phyloP scores from a whole-genome alignment of 345 rosid genomes.

The Toxicodendron radicans region DNA sequence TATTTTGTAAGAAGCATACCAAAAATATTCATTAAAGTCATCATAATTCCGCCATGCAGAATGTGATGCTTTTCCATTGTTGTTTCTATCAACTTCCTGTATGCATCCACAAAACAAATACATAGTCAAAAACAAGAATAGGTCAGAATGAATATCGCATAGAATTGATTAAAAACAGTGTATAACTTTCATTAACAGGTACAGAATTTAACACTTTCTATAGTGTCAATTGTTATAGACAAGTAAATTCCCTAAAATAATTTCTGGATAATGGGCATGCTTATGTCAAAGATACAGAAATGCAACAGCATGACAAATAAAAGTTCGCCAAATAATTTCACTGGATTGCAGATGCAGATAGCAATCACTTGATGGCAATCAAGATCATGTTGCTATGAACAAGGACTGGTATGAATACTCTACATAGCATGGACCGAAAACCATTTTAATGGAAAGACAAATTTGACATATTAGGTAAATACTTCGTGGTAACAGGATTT shows the following conservation, averaged over 20 bases:
- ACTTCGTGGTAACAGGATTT: background rate
- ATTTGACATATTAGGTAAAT: background rate
- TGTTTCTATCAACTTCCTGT: slow-evolving; percentile 77
- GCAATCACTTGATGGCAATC: slow-evolving; percentile 1
- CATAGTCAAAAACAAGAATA: background rate
- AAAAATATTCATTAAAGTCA: slow-evolving; percentile 97
- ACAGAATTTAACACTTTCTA: background rate
- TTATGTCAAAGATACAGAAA: background rate
- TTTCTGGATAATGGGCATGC: background rate
- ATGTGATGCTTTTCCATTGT: slow-evolving; percentile 93
- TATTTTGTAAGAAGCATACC: slow-evolving; percentile 49
- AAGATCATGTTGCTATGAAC: background rate
- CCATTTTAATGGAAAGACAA: background rate
- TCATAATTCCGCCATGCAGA: slow-evolving; percentile 99
- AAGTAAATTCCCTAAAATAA: background rate
- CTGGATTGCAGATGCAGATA: background rate
- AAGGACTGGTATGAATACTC: background rate
- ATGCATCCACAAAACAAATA: slow-evolving; percentile 23
- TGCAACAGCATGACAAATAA: background rate
- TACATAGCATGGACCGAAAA: background rate
- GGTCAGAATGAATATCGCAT: background rate
- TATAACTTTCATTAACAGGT: background rate
- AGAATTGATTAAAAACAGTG: background rate
- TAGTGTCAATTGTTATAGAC: background rate
- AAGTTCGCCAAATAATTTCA: background rate